Percentiles rank a stretch among this genome's conserved stretches.
phyloP scores from a whole-genome alignment of 345 rosid genomes.

The Psidium guajava region DNA sequence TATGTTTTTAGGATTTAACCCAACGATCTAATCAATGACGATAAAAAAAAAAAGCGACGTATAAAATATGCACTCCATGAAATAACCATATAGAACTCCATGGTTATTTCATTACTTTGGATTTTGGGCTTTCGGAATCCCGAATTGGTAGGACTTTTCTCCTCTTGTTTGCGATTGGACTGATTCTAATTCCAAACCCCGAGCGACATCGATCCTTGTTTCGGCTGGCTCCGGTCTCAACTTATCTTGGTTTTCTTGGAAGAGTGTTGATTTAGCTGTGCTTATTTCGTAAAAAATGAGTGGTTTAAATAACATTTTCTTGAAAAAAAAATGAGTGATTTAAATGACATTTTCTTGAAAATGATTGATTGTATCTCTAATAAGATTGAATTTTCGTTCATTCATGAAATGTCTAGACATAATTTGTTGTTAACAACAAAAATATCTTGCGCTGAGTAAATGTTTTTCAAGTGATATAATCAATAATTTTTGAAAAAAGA shows the following conservation, averaged over 20 bases:
- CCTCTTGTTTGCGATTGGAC: neutral
- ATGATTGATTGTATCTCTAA: too few species aligned
- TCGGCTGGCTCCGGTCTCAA: neutral
- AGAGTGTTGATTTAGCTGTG: neutral
- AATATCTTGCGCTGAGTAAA: neutral
- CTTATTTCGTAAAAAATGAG: fast-evolving
- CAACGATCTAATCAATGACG: neutral
- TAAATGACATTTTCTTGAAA: too few species aligned
- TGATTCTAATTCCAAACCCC: neutral
- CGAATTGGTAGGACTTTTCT: neutral
- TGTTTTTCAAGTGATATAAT: neutral
- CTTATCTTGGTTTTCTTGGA: neutral
- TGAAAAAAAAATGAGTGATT: too few species aligned
- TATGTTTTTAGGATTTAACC: neutral
- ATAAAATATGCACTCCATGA: neutral
- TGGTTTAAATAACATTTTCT: too few species aligned
- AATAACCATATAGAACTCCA: neutral
- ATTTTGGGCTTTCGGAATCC: neutral
- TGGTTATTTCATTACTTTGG: neutral
- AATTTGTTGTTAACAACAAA: neutral
- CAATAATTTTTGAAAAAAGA: neutral
- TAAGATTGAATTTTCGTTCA: neutral
- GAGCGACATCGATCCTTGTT: neutral
- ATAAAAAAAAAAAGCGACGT: neutral
- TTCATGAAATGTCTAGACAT: neutral